Evolutionary conservation across 2,329 filamentous ascomycete species (phyloP).

Genomic region (Phialophora macrospora): DNA sequence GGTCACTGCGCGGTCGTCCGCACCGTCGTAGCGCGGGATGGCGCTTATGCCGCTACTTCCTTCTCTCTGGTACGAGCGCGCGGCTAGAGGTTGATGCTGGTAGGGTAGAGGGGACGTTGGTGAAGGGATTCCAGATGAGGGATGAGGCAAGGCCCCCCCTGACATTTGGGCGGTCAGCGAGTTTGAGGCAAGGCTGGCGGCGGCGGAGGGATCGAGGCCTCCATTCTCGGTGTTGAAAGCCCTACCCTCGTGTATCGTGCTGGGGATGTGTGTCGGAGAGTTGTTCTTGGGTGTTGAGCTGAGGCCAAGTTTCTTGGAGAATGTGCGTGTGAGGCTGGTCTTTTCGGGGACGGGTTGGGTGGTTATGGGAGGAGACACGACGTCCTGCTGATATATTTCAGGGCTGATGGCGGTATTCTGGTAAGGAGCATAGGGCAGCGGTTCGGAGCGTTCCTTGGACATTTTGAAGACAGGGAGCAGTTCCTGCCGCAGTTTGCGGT

Average conservation of each 20-base stretch:
- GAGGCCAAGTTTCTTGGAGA: conserved; percentile 73
- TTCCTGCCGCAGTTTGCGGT: conserved; percentile 85
- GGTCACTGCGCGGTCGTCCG: conserved; percentile 45
- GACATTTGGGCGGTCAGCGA: conserved; percentile 70
- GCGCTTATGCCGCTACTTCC: conserved; percentile 33
- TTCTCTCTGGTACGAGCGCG: conserved; percentile 51
- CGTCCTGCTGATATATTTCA: conserved; percentile 42
- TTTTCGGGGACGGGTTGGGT: conserved; percentile 46
- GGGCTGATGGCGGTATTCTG: conserved; percentile 39
- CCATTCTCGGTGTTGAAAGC: conserved; percentile 55
- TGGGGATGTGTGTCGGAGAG: conserved; percentile 73
- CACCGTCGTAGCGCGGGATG: conserved; percentile 47
- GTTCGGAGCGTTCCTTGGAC: conserved; percentile 88
- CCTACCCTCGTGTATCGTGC: conserved; percentile 69
- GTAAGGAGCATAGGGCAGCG: conserved; percentile 67
- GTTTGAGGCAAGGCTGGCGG: conserved; percentile 71
- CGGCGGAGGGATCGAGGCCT: conserved; percentile 68
- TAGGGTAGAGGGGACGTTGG: conserved; percentile 52
- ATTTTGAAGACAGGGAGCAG: conserved; percentile 87
- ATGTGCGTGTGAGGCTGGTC: conserved; percentile 69
- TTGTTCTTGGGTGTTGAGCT: conserved; percentile 72
- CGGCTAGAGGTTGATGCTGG: conserved; percentile 50
- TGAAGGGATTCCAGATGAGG: conserved; percentile 53
- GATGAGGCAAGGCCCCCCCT: conserved; percentile 65
- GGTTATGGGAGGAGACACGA: conserved; percentile 38